Conservation (phyloP, 2,329 filamentous ascomycete genomes). For the Apiospora pterosperma region DNA sequence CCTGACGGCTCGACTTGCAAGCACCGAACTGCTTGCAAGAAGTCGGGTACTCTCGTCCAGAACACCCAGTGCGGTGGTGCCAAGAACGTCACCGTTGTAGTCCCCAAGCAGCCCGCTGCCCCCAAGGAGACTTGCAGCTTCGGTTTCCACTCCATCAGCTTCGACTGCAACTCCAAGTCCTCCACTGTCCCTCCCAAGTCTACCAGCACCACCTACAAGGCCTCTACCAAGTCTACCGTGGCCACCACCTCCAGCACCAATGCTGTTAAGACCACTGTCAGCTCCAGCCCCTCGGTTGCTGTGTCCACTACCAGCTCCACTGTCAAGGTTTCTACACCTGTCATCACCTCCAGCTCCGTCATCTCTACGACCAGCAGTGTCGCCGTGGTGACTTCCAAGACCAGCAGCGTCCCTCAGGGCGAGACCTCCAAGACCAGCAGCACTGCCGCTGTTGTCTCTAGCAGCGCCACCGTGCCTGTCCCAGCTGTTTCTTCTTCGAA, state of each 20-base stretch:
- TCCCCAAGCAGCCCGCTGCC: conserved; percentile 55
- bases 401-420: conserved; percentile 3
- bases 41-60: conserved; percentile 64
- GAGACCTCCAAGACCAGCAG: conserved; percentile 9
- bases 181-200: conserved; percentile 25
- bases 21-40: conserved; percentile 66
- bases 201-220: conserved; percentile 15
- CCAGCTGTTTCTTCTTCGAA: background rate
- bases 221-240: conserved; percentile 13
- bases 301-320: conserved; percentile 14
- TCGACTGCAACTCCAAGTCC: conserved; percentile 59
- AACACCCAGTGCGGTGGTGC: conserved; percentile 94
- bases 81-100: conserved; percentile 71
- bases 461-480: conserved; percentile 7
- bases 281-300: conserved; percentile 11
- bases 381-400: conserved; percentile 16
- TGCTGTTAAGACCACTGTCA: conserved; percentile 9
- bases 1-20: conserved; percentile 78
- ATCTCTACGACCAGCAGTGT: conserved; percentile 13
- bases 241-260: conserved; percentile 18
- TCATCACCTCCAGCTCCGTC: conserved; percentile 11
- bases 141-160: conserved; percentile 70
- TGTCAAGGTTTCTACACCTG: conserved; percentile 12
- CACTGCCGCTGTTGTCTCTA: conserved; percentile 10
- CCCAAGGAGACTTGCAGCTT: conserved; percentile 62